Evolutionary conservation across 768 basidiomycete species (phyloP).

Genomic region (Suillus paluster): DNA sequence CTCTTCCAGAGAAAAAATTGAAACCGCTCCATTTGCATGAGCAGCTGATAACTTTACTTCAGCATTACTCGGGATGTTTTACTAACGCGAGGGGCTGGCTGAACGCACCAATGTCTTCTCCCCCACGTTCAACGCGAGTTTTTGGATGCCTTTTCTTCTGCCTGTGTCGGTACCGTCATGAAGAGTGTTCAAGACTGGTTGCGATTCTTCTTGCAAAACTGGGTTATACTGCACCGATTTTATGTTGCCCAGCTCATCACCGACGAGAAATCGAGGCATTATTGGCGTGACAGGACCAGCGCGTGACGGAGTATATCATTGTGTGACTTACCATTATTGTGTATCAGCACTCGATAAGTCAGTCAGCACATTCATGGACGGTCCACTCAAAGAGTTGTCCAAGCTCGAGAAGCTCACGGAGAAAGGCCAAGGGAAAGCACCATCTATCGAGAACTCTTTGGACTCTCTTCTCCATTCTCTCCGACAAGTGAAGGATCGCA

Average conservation of each 20-base stretch:
- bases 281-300: constrained; percentile 8
- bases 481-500: constrained; percentile 54
- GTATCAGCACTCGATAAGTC: not conserved
- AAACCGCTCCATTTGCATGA: constrained; percentile 60
- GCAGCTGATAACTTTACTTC: constrained; percentile 70
- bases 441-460: constrained; percentile 61
- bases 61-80: constrained; percentile 29
- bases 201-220: constrained; percentile 35
- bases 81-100: constrained; percentile 3
- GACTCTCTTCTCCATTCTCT: constrained; percentile 66
- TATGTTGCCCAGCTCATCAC: constrained; percentile 80
- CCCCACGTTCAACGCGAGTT: constrained; percentile 36
- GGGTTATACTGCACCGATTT: constrained; percentile 58
- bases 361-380: constrained; percentile 58
- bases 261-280: constrained; percentile 74
- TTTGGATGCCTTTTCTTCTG: constrained; percentile 44
- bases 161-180: constrained; percentile 37
- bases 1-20: constrained; percentile 47
- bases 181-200: constrained; percentile 38
- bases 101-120: constrained; percentile 45
- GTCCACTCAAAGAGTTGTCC: constrained; percentile 74
- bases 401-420: constrained; percentile 72
- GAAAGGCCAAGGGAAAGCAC: constrained; percentile 52
- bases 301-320: constrained; percentile 4
- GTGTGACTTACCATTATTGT: constrained; percentile 29